Evolutionary conservation across 306 rosid genomes (phyloP).

Genomic region (Ziziphus jujuba): DNA sequence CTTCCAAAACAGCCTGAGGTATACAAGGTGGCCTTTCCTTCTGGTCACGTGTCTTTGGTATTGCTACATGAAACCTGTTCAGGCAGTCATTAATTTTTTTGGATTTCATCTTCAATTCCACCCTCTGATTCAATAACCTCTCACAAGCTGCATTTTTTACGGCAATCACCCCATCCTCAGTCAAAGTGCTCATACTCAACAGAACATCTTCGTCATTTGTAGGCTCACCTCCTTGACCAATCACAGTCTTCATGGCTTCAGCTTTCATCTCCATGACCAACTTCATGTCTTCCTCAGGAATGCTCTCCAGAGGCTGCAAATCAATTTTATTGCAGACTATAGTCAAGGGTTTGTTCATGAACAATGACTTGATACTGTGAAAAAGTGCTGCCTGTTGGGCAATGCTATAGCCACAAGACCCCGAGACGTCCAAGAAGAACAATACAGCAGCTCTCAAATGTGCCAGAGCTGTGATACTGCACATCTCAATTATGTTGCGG

Average conservation of each 20-base stretch:
- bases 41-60: conserved; percentile 75
- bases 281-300: conserved; percentile 78
- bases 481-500: conserved; percentile 91
- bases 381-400: conserved; percentile 86
- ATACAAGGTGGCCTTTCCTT: conserved; percentile 80
- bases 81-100: conserved; percentile 72
- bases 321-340: conserved; percentile 74
- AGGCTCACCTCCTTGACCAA: conserved; percentile 80
- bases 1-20: conserved; percentile 73
- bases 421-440: conserved; percentile 87
- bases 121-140: conserved; percentile 76
- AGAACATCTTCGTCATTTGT: conserved; percentile 54
- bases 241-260: conserved; percentile 73
- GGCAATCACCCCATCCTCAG: conserved; percentile 76
- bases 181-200: conserved; percentile 86
- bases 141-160: conserved; percentile 89
- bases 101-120: conserved; percentile 80
- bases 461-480: conserved; percentile 89
- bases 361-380: conserved; percentile 63
- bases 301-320: conserved; percentile 71
- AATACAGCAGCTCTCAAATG: conserved; percentile 86
- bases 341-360: conserved; percentile 43
- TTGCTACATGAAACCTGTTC: conserved; percentile 80
- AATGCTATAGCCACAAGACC: conserved; percentile 85
- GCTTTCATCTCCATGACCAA: conserved; percentile 75